Evolutionary conservation across 1,284 basidiomycete species (phyloP).

Genomic region (Ceraceosorus bombacis): DNA sequence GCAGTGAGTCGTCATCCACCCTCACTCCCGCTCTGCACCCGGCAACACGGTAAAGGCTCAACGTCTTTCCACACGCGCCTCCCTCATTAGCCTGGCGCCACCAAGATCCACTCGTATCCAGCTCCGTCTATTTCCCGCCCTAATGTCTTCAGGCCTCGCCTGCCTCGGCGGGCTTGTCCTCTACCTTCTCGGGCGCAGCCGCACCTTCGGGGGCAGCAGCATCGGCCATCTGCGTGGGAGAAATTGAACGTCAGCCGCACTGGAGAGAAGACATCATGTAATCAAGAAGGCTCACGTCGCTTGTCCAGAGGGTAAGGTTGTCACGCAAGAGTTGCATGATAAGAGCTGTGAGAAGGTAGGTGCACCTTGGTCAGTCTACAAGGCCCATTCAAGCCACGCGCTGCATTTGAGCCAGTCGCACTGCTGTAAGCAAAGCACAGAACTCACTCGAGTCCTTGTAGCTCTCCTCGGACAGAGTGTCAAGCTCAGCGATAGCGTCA

Average conservation of each 20-base stretch:
- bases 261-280: no score
- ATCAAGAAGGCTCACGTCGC: constrained; percentile 62
- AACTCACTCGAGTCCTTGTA: constrained; percentile 64
- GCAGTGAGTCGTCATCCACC: no score
- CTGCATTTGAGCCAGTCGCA: neutral
- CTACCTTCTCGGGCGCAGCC: constrained; percentile 40
- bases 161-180: constrained; percentile 44
- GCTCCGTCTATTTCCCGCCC: no score
- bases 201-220: constrained; percentile 34
- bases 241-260: constrained; percentile 27
- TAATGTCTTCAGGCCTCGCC: no score
- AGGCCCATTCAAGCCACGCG: neutral
- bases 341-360: constrained; percentile 56
- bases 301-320: constrained; percentile 93
- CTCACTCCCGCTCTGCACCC: no score
- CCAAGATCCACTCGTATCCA: no score
- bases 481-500: constrained; percentile 98
- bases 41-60: no score
- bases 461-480: constrained; percentile 97
- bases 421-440: neutral
- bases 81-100: no score
- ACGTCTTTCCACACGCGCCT: no score
- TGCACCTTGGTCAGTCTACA: neutral
- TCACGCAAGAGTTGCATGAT: constrained; percentile 99
- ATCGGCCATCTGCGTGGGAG: constrained; percentile 47